These are phyloP conservation scores for Calocybe indica DNA, from an alignment of 768 basidiomycete species.

Conservation along the genomic window DNA sequence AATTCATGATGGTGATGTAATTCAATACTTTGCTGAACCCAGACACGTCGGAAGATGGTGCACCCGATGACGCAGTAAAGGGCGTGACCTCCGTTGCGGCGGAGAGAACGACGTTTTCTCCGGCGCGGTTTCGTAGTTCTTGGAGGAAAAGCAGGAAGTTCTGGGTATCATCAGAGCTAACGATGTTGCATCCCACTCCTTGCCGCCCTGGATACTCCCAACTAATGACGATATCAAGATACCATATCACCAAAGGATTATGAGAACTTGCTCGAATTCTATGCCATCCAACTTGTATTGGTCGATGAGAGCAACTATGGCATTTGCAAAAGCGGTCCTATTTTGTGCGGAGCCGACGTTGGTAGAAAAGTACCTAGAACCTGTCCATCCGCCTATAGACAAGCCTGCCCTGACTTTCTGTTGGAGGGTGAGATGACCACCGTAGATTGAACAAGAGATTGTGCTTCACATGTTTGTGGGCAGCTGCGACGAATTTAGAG, in stretches of 20 bases:
- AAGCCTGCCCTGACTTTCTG: conserved; percentile 53
- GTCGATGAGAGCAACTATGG: conserved; percentile 41
- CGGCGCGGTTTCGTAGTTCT: conserved; percentile 51
- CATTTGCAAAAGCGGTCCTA: conserved; percentile 51
- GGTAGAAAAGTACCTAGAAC: conserved; percentile 55
- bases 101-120: conserved; percentile 59
- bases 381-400: conserved; percentile 66
- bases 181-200: conserved; percentile 67
- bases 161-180: conserved; percentile 58
- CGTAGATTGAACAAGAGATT: conserved; percentile 20
- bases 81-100: conserved; percentile 65
- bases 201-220: conserved; percentile 80
- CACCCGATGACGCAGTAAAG: conserved; percentile 53
- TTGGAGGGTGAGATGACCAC: not conserved
- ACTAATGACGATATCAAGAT: conserved; percentile 26
- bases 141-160: conserved; percentile 79
- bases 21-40: conserved; percentile 66
- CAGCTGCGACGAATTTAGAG: conserved; percentile 47
- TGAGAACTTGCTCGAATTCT: conserved; percentile 54
- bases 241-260: conserved; percentile 2
- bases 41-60: conserved; percentile 55
- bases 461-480: conserved; percentile 32
- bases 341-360: conserved; percentile 48
- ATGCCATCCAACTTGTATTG: conserved; percentile 54
- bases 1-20: conserved; percentile 70